Evolutionary conservation across 106 monocot species (phyloP), one percentile per base, ranked within the genome.

Genomic region (Gastrodia elata): DNA sequence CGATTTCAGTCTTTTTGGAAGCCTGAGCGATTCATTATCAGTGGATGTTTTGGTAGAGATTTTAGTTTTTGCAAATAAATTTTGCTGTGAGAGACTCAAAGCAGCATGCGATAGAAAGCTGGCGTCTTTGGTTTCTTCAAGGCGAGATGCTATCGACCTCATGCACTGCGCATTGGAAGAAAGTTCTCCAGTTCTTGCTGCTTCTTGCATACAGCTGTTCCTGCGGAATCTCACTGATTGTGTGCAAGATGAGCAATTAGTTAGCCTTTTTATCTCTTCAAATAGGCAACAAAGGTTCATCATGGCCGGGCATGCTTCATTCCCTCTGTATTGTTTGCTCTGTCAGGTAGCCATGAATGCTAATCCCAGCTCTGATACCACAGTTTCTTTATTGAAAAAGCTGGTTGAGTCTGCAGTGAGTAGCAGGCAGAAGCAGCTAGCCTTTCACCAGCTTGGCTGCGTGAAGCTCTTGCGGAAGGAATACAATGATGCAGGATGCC

Each of bases 81-180:
- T 93, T 64, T 98, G 90, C 67, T 98, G 93, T 64, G 98, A 98
- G 82, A 88, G 74, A 34, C 87, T 98, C 8, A 93, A 89, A 79
- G 91, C 88, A 73, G 83, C 87, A 36, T 98, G 98, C 77, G 98
- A 98, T 68, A 77, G 93, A 39, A 93, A 89, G 58, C 71, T 93
- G 65, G 88, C 98, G 22, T 80, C 85, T 24, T 76, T 85, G 81
- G 82, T 98, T 74, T 81, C 71, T 69, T 91, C 98, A 41, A 84
- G 77, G 44, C 84, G 87, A 78, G 97, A 98, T 73, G 93, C 93
- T 26, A 74, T 91, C 75, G 93, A 93, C 20, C 88, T 98, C 38
- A 93, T 98, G 86, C 82, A 84, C 18, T 93, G 79, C 74, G 97
- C 93, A 14, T 52, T 98, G 42, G 97, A 98, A 78, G 88, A 91